Percentiles rank a stretch among this genome's conserved stretches.
Conservation (phyloP, 805 yeast genomes). For the Kuraishia floccosa region DNA sequence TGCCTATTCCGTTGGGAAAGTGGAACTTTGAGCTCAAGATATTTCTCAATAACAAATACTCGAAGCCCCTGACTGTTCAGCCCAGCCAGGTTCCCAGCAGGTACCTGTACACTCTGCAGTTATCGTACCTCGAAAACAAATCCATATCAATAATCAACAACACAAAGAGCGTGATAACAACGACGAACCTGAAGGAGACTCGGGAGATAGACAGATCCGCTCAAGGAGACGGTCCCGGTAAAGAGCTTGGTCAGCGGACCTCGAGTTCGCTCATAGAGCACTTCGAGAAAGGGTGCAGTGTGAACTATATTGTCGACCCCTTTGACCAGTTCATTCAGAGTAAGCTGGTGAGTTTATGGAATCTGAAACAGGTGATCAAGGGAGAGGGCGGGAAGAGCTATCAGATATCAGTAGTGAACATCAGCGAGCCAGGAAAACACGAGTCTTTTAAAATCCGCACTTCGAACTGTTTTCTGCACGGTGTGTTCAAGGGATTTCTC, state of each 20-base stretch:
- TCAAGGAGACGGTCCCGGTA: conserved; percentile 2
- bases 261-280: conserved; percentile 13
- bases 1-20: conserved; percentile 48
- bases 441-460: conserved; percentile 48
- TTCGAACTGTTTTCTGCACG: conserved; percentile 65
- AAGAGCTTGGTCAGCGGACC: conserved; percentile 7
- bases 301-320: conserved; percentile 30
- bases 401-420: conserved; percentile 27
- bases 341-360: conserved; percentile 63
- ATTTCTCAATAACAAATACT: conserved; percentile 50
- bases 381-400: conserved; percentile 71
- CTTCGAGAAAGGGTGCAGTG: conserved; percentile 27
- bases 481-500: conserved; percentile 59
- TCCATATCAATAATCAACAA: conserved; percentile 38
- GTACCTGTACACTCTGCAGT: conserved; percentile 36
- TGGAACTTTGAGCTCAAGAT: conserved; percentile 66
- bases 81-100: conserved; percentile 27
- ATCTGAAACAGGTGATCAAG: conserved; percentile 50
- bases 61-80: conserved; percentile 24
- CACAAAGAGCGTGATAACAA: conserved; percentile 20
- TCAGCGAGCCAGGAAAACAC: conserved; percentile 11
- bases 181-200: conserved; percentile 6
- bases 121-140: conserved; percentile 35
- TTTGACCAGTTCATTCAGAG: conserved; percentile 43
- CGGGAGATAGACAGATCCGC: not conserved